Evolutionary conservation across 345 rosid genomes (phyloP).

Genomic region (Euclidium syriacum): DNA sequence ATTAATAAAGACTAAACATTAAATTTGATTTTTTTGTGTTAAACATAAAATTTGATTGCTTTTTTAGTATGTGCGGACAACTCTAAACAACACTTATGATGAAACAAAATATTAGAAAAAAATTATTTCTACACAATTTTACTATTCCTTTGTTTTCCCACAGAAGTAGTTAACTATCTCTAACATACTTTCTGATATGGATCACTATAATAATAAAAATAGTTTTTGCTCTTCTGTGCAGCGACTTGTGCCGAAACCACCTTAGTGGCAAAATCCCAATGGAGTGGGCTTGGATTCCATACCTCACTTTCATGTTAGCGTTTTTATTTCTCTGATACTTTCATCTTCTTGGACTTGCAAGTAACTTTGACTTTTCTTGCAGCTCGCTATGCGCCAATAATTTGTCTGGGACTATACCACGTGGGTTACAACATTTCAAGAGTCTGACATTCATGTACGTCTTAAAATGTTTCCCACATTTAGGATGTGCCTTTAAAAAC

Average conservation of each 20-base stretch:
- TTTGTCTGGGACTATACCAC: constrained; percentile 46
- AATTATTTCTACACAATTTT: no score
- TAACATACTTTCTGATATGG: no score
- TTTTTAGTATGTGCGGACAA: no score
- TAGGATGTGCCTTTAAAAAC: not conserved
- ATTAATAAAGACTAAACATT: no score
- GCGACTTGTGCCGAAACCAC: constrained; percentile 31
- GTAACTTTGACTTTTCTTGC: not conserved
- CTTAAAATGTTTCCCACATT: no score
- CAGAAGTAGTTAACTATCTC: no score
- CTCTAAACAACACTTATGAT: no score
- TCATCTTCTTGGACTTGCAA: not conserved
- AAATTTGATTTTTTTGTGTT: no score
- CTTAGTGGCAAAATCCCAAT: constrained; percentile 46
- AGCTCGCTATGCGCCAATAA: constrained; percentile 42
- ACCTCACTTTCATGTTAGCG: constrained; percentile 42
- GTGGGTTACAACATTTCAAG: constrained; percentile 38
- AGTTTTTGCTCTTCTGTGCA: not conserved
- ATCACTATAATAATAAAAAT: no score
- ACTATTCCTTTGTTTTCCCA: no score
- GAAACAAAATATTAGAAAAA: no score
- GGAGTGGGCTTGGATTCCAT: constrained; percentile 46
- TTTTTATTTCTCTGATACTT: not conserved
- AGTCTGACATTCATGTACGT: constrained; percentile 42
- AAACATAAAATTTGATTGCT: no score